Evolutionary conservation across 306 rosid genomes (phyloP).

Genomic region (Geum urbanum): DNA sequence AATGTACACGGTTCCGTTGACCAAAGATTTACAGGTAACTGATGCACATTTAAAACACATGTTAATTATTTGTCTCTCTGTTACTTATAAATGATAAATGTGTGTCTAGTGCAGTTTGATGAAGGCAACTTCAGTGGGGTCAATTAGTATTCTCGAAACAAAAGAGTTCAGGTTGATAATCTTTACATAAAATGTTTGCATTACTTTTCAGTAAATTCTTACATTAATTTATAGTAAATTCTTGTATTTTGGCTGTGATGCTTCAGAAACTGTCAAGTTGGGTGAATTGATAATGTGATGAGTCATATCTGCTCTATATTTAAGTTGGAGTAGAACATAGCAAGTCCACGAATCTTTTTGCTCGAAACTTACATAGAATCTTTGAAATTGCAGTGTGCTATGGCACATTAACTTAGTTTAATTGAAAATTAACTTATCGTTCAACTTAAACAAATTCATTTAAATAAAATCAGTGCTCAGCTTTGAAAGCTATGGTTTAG

Average conservation of each 20-base stretch:
- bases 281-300: background rate
- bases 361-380: background rate
- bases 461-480: no score
- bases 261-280: background rate
- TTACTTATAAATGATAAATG: constrained; percentile 10
- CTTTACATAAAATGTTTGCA: background rate
- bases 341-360: background rate
- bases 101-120: constrained; percentile 45
- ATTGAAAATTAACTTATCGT: background rate
- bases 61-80: background rate
- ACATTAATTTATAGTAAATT: background rate
- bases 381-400: background rate
- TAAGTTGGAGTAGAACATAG: background rate
- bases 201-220: background rate
- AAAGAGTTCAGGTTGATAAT: constrained; percentile 67
- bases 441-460: background rate
- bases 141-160: constrained; percentile 77
- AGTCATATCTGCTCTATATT: background rate
- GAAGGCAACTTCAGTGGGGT: constrained; percentile 57
- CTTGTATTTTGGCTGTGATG: background rate
- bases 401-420: background rate
- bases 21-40: constrained; percentile 70
- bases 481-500: background rate
- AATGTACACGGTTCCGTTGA: constrained; percentile 80
- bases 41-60: background rate